Conservation (phyloP, 2,329 filamentous ascomycete genomes). For the Trichoderma sp. region DNA sequence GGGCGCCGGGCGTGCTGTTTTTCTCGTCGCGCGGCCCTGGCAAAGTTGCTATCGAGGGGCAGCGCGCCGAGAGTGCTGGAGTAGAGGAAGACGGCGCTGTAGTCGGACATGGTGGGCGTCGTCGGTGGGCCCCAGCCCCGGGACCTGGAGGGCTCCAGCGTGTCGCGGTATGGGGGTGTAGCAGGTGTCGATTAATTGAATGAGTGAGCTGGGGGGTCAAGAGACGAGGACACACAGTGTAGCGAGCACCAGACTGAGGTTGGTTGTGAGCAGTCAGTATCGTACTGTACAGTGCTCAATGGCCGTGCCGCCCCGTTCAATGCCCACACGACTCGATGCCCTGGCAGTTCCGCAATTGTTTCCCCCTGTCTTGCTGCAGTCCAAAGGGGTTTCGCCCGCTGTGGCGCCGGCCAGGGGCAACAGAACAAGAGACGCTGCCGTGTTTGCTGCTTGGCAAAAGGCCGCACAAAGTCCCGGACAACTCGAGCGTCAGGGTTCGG, state of each 20-base stretch:
- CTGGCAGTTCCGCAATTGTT: not conserved
- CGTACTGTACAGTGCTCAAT: not conserved
- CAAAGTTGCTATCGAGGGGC: conserved; percentile 7
- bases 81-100: conserved; percentile 16
- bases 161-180: not conserved
- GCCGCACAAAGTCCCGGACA: not conserved
- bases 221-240: not conserved
- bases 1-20: conserved; percentile 18
- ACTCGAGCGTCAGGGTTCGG: not conserved
- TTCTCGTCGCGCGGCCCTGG: conserved; percentile 16
- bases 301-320: not conserved
- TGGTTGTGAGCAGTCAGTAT: not conserved
- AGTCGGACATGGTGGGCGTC: conserved; percentile 13
- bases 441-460: not conserved
- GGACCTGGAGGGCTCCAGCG: not conserved
- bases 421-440: not conserved
- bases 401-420: conserved; percentile 15
- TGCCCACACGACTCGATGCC: not conserved
- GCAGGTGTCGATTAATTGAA: not conserved
- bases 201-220: not conserved
- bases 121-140: not conserved
- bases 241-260: not conserved
- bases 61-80: conserved; percentile 16
- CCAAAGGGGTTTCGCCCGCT: conserved; percentile 16
- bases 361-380: conserved; percentile 15